Evolutionary conservation across 2,329 filamentous ascomycete species (phyloP).

Genomic region (Talaromyces sp.): DNA sequence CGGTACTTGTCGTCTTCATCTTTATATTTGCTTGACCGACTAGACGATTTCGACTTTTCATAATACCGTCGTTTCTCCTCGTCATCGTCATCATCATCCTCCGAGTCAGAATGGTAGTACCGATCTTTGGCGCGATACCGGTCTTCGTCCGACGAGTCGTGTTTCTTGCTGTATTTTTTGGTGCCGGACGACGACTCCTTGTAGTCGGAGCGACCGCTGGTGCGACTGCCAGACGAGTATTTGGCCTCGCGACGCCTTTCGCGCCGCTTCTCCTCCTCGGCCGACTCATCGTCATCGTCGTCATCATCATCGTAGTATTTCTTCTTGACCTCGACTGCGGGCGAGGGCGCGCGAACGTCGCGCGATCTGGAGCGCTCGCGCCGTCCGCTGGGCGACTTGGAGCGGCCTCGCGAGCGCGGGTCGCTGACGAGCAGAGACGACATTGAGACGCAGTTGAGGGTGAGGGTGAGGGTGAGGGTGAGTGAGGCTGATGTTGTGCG

Average conservation of each 20-base stretch:
- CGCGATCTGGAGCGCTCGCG: slow-evolving; percentile 40
- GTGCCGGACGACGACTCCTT: background rate
- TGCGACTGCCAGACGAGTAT: slow-evolving; percentile 6
- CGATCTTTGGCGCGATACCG: slow-evolving; percentile 18
- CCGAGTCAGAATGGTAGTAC: slow-evolving; percentile 23
- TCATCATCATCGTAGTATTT: slow-evolving; percentile 25
- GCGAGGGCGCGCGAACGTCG: slow-evolving; percentile 29
- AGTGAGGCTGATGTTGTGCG: no score
- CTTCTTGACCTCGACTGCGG: slow-evolving; percentile 17
- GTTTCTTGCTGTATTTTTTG: slow-evolving; percentile 8
- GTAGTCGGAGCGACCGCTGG: slow-evolving; percentile 5
- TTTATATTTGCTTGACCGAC: background rate
- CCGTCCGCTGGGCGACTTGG: slow-evolving; percentile 39
- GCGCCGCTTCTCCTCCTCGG: slow-evolving; percentile 19
- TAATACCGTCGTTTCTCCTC: slow-evolving; percentile 1
- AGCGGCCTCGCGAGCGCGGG: slow-evolving; percentile 39
- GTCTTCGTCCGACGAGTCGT: slow-evolving; percentile 19
- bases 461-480: background rate
- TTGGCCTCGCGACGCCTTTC: slow-evolving; percentile 13
- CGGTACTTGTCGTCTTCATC: slow-evolving; percentile 8
- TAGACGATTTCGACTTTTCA: slow-evolving; percentile 5
- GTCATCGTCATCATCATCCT: slow-evolving; percentile 9
- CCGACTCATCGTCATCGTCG: slow-evolving; percentile 20
- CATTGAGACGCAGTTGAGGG: background rate
- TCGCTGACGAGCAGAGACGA: slow-evolving; percentile 37